phyloP scores from a whole-genome alignment of 148 eudicot species.

The Rheum nobile region DNA sequence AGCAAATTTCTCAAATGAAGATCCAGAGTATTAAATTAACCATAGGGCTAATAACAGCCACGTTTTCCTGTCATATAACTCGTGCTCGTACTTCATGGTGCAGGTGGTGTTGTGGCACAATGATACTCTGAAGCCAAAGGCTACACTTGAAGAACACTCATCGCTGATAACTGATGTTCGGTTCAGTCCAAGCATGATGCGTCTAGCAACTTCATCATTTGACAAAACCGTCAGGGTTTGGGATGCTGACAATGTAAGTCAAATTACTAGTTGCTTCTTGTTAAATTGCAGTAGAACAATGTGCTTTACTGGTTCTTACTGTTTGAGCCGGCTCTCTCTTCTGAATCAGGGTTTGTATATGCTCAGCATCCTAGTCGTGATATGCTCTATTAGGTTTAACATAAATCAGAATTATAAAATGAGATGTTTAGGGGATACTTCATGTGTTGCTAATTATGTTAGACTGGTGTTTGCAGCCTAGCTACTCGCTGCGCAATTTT shows the following conservation, averaged over 20 bases:
- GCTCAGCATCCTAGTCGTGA: not conserved
- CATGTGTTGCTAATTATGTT: not conserved
- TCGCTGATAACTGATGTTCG: slow-evolving; percentile 77
- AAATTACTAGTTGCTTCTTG: not conserved
- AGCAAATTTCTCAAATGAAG: not conserved
- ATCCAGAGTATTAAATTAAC: not conserved
- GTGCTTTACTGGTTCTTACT: not conserved
- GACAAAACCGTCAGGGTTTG: slow-evolving; percentile 89
- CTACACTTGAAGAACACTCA: slow-evolving; percentile 78
- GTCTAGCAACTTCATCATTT: slow-evolving; percentile 88
- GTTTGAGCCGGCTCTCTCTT: not conserved
- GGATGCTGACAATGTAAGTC: slow-evolving; percentile 82
- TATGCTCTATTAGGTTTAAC: not conserved
- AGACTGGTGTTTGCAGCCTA: slow-evolving; percentile 25
- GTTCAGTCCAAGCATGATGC: slow-evolving; percentile 77
- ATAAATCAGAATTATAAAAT: not conserved
- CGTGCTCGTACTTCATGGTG: slow-evolving; percentile 4
- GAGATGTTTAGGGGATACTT: not conserved
- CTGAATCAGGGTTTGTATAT: not conserved
- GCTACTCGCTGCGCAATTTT: slow-evolving; percentile 39
- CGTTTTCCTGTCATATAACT: not conserved
- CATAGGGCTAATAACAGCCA: not conserved
- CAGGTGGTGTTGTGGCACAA: slow-evolving; percentile 83
- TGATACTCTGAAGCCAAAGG: slow-evolving; percentile 63
- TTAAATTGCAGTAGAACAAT: not conserved